Evolutionary conservation across 805 yeast species (phyloP), one percentile per base, ranked within the genome.

Genomic region (Sugiyamaella lignohabitans): DNA sequence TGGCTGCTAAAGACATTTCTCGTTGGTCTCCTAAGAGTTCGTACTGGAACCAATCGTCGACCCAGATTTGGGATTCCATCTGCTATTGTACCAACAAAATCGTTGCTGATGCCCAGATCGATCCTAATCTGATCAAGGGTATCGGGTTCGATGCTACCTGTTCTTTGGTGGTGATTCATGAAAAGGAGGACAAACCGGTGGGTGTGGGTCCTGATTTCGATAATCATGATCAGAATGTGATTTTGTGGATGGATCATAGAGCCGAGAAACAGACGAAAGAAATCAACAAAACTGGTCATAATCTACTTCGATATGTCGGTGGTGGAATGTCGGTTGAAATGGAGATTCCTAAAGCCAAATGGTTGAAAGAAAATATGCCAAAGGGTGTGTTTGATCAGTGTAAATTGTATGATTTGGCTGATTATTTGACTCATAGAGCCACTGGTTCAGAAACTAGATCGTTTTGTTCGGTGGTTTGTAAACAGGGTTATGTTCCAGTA

Each of bases 191-290:
- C 56, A 63, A 71, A 41, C 95, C 96, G 2, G 74, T 87, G 38
- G 87, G 84, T 1, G 98, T 88, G 14, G 98, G 98, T 6, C 98
- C 98, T 1, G 86, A 89, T 61, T 91, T 87, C 63, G 53, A 66
- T 29, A 80, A 87, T 58, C 55, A 70, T 40, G 75, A 75, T 51
- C 95, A 89, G 61, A 88, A 93, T 65, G 82, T 93, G 58, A 80
- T 93, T 44, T 68, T 93, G 53, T 93, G 98, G 98, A 91, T 93
- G 98, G 98, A 93, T 69, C 98, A 93, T 66, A 77, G 98, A 53
- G 97, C 98, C 0, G 81, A 74, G 14, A 70, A 72, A 5, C 96
- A 91, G 62, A 88, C 96, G 11, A 70, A 78, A 47, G 76, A 71
- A 47, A 88, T 93, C 63, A 91, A 91, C 66, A 78, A 82, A 37